Conservation (phyloP, 805 yeast species). For the Spathaspora arborariae region DNA sequence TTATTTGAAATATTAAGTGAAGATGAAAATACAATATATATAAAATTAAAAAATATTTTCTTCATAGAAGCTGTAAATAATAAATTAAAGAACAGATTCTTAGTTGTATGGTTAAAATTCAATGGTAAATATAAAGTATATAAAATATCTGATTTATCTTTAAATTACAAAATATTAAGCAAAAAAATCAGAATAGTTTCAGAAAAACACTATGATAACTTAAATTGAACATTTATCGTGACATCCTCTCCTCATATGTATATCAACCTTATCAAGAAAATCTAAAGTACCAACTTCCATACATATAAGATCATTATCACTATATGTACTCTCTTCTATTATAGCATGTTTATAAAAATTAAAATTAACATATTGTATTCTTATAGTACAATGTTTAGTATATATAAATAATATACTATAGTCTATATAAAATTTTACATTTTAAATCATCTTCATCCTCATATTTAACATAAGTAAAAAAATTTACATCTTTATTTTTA, state of each 20-base stretch:
- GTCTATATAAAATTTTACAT: too few species aligned
- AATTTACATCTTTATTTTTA: too few species aligned
- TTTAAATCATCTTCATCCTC: too few species aligned
- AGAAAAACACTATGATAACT: not conserved
- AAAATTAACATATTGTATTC: too few species aligned
- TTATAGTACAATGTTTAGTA: too few species aligned
- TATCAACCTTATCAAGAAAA: not conserved
- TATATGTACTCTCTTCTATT: too few species aligned
- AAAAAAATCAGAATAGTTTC: not conserved
- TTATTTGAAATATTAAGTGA: not conserved
- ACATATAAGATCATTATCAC: too few species aligned
- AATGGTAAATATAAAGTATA: not conserved
- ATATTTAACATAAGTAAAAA: too few species aligned
- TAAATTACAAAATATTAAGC: not conserved
- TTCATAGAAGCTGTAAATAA: not conserved
- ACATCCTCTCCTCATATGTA: not conserved
- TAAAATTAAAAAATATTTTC: not conserved
- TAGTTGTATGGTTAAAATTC: not conserved
- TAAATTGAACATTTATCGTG: not conserved
- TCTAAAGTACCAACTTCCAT: too few species aligned
- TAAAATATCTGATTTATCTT: not conserved
- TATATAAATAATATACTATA: too few species aligned
- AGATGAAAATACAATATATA: not conserved
- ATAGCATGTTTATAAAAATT: too few species aligned
- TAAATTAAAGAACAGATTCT: not conserved